Base-by-base conservation (phyloP, 1,284 basidiomycete genomes). In the Entoloma clypeatum region DNA sequence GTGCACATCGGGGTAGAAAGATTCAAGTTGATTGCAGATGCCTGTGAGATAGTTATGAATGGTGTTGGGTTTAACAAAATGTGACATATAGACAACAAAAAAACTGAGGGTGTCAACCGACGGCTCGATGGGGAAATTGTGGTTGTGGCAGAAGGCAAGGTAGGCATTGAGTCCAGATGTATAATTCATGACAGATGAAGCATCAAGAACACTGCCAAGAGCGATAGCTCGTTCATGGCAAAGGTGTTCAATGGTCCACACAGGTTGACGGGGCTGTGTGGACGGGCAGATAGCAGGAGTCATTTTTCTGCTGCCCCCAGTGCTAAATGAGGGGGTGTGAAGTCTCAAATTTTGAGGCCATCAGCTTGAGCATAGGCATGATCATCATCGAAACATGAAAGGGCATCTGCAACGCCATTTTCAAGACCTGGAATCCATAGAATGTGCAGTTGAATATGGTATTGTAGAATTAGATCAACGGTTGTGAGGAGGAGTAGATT, bases 201-300 rank as follows among this genome's bases (percentile, higher is more conserved):
- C 25, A 11, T 68, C 61, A 22, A 72, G 51, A 0, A 64, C 47
- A 7, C 46, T 19, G 4, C 62, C 62, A 0, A 70, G 47, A 0
- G 65, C 60, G 5, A 68, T 45, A 0, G 62, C 56, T 2, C 58
- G 54, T 41, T 65, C 60, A 10, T 48, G 55, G 2, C 53, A 5
- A 0, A 72, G 53, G 6, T 51, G 51, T 19, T 69, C 60, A 0
- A 40, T 5, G 1, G 63, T 41, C 69, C 68, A 71, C 5, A 53
- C 47, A 35, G 49, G 35, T 13, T 52, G 39, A 0, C 31, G 11
- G 6, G 61, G 63, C 44, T 65, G 61, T 44, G 56, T 21, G 39
- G 62, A 41, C 39, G 23, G 26, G 16, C 24, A 0, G 4, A 26
- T 25, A 3, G 2, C 19, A 28, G 17, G n/a, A 5, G 33, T 54